Base-by-base conservation (phyloP, 1,284 basidiomycete species). In the Cryptococcus hybrid region DNA sequence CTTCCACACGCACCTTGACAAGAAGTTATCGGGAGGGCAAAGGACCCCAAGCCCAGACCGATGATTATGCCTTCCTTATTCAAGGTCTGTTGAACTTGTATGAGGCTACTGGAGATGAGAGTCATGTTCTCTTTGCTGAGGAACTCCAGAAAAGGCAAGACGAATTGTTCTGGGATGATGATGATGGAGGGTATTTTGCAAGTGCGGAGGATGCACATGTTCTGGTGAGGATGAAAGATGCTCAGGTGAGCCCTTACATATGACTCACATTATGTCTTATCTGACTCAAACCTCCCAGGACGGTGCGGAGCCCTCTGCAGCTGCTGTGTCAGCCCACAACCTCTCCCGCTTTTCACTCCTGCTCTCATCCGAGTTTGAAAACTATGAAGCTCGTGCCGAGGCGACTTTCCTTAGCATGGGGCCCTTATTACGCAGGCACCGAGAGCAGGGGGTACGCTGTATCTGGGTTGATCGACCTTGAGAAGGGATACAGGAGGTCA, bases 291-390 rank as follows among this genome's bases (percentile, higher is more conserved):
- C 18, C n/a, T 43, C 38, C 1, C 52, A 80, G 76, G 81, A 82
- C 53, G 79, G 80, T 3, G 80, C 80, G 0, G 81, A 82, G 63
- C 80, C 81, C 1, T 79, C 79, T 18, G 78, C 80, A 1, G 71
- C 67, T 12, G 79, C 79, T 1, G 63, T 81, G 4, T 70, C 80
- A 0, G 63, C 78, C 1, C 74, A 74, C 43, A 82, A 82, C 63
- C 65, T 80, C 42, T 68, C 72, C n/a, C 70, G 79, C 5, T 70
- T 81, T 6, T 66, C 75, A 2, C 67, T 76, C 51, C 63, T 80
- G 35, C 72, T 66, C 3, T 57, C 64, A 4, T 53, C 60, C 47
- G 48, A 65, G 24, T 72, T 75, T 40, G 77, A 77, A 51, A 57
- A 67, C 18, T 80, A 77, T 60, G 62, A 65, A 36, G 65, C 66